Base-by-base conservation (phyloP, 345 rosid genomes). In the Ceriops zippeliana region DNA sequence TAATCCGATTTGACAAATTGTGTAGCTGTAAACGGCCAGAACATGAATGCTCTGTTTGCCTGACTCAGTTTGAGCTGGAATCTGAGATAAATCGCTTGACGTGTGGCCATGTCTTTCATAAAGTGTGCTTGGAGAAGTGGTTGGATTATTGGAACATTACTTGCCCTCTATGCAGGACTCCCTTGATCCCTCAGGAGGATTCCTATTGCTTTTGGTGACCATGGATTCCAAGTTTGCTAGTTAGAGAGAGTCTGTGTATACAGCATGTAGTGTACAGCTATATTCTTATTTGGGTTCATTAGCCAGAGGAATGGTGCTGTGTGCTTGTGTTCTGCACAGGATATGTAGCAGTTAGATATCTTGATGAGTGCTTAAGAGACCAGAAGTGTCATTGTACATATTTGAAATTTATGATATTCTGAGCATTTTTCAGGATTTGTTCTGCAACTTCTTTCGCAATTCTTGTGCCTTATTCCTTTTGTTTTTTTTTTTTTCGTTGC, bases 41-140 rank as follows among this genome's bases (percentile, higher is more conserved):
- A 64, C 80, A 79, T 26, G 96, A 86, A 17, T 89, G 96, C 67
- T 82, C 87, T 3, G 90, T 89, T 10, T 89, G 96, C 74, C 60
- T 89, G 65, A 77, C 86, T 5, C 78, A 61, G 69, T 89, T 87
- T 47, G 76, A 89, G 77, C 86, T 77, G 0, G 86, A 86, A 19
- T 87, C 96, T 0, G 92, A 87, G 80, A 86, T 89, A 28, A 86
- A 89, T 74, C 72, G 71, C 72, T 78, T 89, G 70, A 73, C 81
- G 3, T 89, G 96, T 51, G 96, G 96, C 6, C 96, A 89, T 49
- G 65, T 84, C 73, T 89, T 89, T 67, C 96, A 89, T 65, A 87
- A 83, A 70, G 70, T 73, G 61, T 89, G 96, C 76, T 65, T 89
- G 87, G 96, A 89, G 82, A 87, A 87, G 67, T 89, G 96, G 92